phyloP scores from a whole-genome alignment of 768 basidiomycete genomes.

The Tylopilus cervinicoccineus region DNA sequence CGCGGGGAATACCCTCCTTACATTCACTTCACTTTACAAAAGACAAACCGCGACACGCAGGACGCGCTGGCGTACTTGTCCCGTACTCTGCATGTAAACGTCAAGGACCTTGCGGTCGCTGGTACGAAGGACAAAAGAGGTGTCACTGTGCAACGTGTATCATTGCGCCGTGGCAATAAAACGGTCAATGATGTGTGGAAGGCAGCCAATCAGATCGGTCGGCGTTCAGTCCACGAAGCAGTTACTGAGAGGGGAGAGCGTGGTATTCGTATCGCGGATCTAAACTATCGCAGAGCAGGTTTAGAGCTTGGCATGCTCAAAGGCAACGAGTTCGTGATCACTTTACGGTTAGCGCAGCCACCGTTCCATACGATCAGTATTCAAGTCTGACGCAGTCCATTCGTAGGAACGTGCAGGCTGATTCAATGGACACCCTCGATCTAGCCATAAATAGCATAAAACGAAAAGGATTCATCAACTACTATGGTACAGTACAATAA shows the following conservation, averaged over 20 bases:
- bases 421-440: constrained; percentile 68
- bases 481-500: constrained; percentile 63
- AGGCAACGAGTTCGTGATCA: constrained; percentile 94
- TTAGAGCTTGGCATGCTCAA: constrained; percentile 95
- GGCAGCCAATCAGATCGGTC: constrained; percentile 63
- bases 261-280: constrained; percentile 83
- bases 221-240: constrained; percentile 54
- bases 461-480: constrained; percentile 91
- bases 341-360: constrained; percentile 59
- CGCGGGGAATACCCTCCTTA: constrained; percentile 77
- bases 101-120: constrained; percentile 84
- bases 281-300: constrained; percentile 77
- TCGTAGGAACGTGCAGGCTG: constrained; percentile 77
- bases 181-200: constrained; percentile 85
- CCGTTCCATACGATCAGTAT: constrained; percentile 14
- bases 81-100: constrained; percentile 67
- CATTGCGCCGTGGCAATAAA: constrained; percentile 69
- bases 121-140: constrained; percentile 99
- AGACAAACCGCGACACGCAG: constrained; percentile 96
- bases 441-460: constrained; percentile 75
- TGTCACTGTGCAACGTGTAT: constrained; percentile 91
- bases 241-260: constrained; percentile 78
- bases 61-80: constrained; percentile 84
- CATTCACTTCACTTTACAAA: constrained; percentile 95
- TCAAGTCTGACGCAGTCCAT: not conserved